Evolutionary conservation across 768 basidiomycete genomes (phyloP).

Genomic region (Albatrellus ellisii): DNA sequence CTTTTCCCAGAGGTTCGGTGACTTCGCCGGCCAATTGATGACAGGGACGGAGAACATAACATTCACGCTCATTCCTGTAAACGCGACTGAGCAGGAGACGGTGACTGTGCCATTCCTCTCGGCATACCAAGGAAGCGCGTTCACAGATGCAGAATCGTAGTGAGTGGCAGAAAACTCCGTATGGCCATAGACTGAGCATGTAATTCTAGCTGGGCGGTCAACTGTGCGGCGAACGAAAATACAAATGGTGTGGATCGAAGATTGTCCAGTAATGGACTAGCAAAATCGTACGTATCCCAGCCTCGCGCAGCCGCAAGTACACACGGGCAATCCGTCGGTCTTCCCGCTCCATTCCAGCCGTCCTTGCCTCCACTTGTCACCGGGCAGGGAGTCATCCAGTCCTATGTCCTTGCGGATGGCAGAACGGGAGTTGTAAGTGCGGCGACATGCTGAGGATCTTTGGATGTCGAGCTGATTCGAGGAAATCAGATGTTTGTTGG

Average conservation of each 20-base stretch:
- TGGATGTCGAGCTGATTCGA: background rate
- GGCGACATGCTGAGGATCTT: background rate
- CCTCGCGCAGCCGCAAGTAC: conserved; percentile 28
- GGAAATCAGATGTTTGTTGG: conserved; percentile 41
- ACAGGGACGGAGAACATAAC: conserved; percentile 33
- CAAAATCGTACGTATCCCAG: conserved; percentile 8
- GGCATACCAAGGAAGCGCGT: conserved; percentile 29
- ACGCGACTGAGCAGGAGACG: conserved; percentile 33
- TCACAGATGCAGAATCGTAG: conserved; percentile 41
- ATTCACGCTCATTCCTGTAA: conserved; percentile 32
- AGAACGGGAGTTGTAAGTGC: conserved; percentile 44
- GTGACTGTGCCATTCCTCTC: conserved; percentile 42
- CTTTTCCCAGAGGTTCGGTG: conserved; percentile 49
- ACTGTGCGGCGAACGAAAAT: conserved; percentile 35
- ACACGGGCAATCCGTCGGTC: conserved; percentile 25
- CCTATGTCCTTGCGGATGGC: conserved; percentile 40
- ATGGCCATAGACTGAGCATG: too few relatives aligned
- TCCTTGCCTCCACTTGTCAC: conserved; percentile 31
- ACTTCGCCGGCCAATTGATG: conserved; percentile 34
- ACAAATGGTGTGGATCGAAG: conserved; percentile 42
- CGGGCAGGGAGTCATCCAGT: conserved; percentile 39
- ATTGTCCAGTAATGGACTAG: background rate
- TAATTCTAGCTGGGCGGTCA: conserved; percentile 43
- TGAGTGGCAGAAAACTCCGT: too few relatives aligned
- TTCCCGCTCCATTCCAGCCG: conserved; percentile 36